Percentiles rank a stretch among this genome's conserved stretches.
phyloP scores from a whole-genome alignment of 1,284 basidiomycete genomes.

The Apiotrichum porosum region DNA sequence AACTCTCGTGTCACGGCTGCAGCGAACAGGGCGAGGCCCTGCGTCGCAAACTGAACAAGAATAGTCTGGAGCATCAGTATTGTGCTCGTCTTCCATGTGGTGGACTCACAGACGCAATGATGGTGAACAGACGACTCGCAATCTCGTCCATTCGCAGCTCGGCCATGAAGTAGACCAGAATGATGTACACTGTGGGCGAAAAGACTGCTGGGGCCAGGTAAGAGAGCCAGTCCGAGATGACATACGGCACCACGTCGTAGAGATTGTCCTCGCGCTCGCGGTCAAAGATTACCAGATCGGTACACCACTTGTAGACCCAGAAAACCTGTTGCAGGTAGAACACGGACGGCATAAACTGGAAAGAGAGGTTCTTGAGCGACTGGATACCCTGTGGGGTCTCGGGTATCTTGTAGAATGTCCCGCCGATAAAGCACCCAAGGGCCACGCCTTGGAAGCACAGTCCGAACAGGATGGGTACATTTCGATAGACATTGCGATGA shows the following conservation, averaged over 20 bases:
- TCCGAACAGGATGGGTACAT: slow-evolving; percentile 39
- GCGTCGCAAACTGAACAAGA: slow-evolving; percentile 48
- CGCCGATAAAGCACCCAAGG: slow-evolving; percentile 35
- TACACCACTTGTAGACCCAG: slow-evolving; percentile 47
- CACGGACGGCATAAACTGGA: slow-evolving; percentile 44
- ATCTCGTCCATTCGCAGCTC: slow-evolving; percentile 46
- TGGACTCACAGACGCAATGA: slow-evolving; percentile 40
- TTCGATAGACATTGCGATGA: slow-evolving; percentile 46
- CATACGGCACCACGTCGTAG: slow-evolving; percentile 47
- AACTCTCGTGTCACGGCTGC: slow-evolving; percentile 46
- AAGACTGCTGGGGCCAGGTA: slow-evolving; percentile 43
- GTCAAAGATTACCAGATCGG: slow-evolving; percentile 52
- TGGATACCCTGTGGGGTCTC: slow-evolving; percentile 50
- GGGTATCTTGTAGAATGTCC: slow-evolving; percentile 27
- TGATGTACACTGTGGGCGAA: slow-evolving; percentile 43
- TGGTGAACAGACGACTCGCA: slow-evolving; percentile 47
- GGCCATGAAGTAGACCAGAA: slow-evolving; percentile 47
- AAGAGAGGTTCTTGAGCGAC: slow-evolving; percentile 46
- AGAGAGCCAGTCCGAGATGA: slow-evolving; percentile 46
- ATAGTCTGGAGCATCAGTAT: slow-evolving; percentile 31
- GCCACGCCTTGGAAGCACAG: slow-evolving; percentile 43
- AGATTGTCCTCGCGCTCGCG: slow-evolving; percentile 49
- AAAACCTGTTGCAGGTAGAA: slow-evolving; percentile 46
- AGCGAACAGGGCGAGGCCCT: slow-evolving; percentile 48
- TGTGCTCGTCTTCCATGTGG: too few species aligned